Conservation (phyloP, 2,329 filamentous ascomycete genomes). For the Sporothrix mexicana region DNA sequence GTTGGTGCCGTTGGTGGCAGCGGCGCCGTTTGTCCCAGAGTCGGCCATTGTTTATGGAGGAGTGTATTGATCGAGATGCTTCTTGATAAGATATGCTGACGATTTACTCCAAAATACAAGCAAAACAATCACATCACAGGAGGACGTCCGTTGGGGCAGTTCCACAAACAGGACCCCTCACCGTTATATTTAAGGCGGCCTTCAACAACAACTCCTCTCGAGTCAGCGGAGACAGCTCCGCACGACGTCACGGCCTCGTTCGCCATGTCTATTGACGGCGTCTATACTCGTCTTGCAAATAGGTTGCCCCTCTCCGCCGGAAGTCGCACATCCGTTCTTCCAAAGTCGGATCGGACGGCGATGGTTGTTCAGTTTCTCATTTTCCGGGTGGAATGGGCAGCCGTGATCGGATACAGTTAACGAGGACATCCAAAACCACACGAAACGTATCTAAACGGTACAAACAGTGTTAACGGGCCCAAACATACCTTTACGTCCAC, state of each 20-base stretch:
- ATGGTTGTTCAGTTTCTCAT: neutral
- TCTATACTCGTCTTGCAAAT: neutral
- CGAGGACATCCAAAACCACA: neutral
- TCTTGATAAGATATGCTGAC: neutral
- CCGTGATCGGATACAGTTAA: conserved; percentile 15
- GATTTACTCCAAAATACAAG: conserved; percentile 2
- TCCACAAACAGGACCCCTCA: neutral
- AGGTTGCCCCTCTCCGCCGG: neutral
- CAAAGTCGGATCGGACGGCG: neutral
- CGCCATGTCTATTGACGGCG: neutral
- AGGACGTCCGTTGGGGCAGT: neutral
- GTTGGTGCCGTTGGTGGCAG: conserved; percentile 6
- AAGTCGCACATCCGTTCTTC: conserved; percentile 2
- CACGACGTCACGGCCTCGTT: neutral
- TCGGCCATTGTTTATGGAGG: neutral
- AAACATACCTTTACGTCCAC: neutral
- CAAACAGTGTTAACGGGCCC: neutral
- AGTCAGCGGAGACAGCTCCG: conserved; percentile 15
- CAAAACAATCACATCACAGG: neutral
- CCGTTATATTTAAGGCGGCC: conserved; percentile 1
- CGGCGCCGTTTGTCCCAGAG: neutral
- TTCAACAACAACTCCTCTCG: neutral
- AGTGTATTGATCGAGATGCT: neutral
- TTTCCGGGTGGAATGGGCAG: neutral
- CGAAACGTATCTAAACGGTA: neutral